Conservation (phyloP, 2,329 filamentous ascomycete genomes). For the Hymenoscyphus infarciens region DNA sequence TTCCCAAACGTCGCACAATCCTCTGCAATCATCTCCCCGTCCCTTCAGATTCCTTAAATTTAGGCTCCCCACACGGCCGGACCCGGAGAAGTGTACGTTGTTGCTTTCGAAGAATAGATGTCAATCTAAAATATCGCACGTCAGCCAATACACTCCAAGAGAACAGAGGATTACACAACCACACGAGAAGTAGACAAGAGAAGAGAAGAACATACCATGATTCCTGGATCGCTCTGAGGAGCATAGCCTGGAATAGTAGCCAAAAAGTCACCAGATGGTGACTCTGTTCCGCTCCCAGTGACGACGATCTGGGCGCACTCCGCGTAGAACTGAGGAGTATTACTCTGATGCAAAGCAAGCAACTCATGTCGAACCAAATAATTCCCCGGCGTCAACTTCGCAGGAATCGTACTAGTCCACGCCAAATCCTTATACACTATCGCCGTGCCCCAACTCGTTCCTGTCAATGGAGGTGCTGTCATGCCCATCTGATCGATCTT, state of each 20-base stretch:
- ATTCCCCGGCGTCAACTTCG: slow-evolving; percentile 47
- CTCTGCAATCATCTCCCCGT: not conserved
- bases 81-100: slow-evolving; percentile 46
- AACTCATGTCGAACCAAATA: slow-evolving; percentile 57
- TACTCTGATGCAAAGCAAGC: slow-evolving; percentile 52
- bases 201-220: slow-evolving; percentile 33
- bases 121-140: slow-evolving; percentile 38
- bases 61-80: slow-evolving; percentile 47
- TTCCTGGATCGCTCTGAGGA: slow-evolving; percentile 22
- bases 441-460: slow-evolving; percentile 46
- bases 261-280: slow-evolving; percentile 33
- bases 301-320: slow-evolving; percentile 54
- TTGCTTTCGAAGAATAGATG: slow-evolving; percentile 44
- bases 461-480: slow-evolving; percentile 42
- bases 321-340: slow-evolving; percentile 51
- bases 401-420: slow-evolving; percentile 50
- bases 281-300: slow-evolving; percentile 44
- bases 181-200: too few species aligned
- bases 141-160: too few species aligned
- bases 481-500: slow-evolving; percentile 55
- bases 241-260: slow-evolving; percentile 28
- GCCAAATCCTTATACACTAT: slow-evolving; percentile 43
- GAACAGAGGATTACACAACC: too few species aligned
- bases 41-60: not conserved
- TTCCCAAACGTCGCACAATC: too few species aligned